phyloP scores from a whole-genome alignment of 2,329 filamentous ascomycete species.

The Xylaria arbuscula region DNA sequence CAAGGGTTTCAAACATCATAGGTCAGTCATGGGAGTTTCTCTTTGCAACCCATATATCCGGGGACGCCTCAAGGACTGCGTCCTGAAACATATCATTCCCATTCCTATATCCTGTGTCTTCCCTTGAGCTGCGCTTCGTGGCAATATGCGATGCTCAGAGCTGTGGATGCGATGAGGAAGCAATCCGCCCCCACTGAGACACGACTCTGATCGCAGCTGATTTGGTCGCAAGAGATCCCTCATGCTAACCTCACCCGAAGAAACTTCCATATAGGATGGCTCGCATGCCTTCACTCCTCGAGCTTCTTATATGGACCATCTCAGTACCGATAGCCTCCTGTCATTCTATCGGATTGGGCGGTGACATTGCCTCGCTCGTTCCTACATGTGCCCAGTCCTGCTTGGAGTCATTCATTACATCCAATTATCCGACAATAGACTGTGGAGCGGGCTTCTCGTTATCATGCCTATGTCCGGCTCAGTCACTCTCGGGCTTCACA shows the following conservation, averaged over 20 bases:
- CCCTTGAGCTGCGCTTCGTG: conserved; percentile 19
- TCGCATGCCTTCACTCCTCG: conserved; percentile 44
- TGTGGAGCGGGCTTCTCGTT: conserved; percentile 66
- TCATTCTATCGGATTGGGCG: conserved; percentile 41
- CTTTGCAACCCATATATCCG: conserved; percentile 43
- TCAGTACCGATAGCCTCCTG: conserved; percentile 42
- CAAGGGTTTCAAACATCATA: conserved; percentile 47
- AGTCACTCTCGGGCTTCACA: conserved; percentile 71
- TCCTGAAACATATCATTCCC: conserved; percentile 42
- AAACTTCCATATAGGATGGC: conserved; percentile 50
- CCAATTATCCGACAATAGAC: conserved; percentile 63
- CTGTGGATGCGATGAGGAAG: conserved; percentile 38
- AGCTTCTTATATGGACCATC: conserved; percentile 47
- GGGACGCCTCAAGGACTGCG: conserved; percentile 28
- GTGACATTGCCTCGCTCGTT: conserved; percentile 44
- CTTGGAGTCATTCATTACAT: conserved; percentile 70
- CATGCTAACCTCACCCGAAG: conserved; percentile 46
- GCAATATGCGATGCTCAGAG: conserved; percentile 34
- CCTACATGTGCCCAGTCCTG: conserved; percentile 57
- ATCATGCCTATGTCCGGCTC: conserved; percentile 71
- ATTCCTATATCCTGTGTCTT: conserved; percentile 24
- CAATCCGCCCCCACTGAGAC: conserved; percentile 40
- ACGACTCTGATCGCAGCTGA: conserved; percentile 36
- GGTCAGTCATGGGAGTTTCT: conserved; percentile 46
- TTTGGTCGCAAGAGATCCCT: conserved; percentile 32